Evolutionary conservation across 805 yeast species (phyloP), one percentile per base, ranked within the genome.

Genomic region (Cyberlindnera americana): DNA sequence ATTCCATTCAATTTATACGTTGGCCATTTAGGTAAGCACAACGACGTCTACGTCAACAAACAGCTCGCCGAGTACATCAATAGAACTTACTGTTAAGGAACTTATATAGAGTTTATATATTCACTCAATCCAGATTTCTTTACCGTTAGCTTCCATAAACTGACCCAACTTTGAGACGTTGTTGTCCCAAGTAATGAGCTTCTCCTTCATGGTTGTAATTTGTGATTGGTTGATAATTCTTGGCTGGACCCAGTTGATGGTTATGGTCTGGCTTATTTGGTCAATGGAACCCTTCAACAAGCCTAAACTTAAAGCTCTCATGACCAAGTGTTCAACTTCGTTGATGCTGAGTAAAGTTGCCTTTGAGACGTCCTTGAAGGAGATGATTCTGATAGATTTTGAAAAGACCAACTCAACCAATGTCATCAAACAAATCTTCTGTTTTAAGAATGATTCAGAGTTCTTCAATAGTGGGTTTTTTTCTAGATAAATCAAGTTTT

Each of bases 191-290:
- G 70, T 72, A 19, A 70, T 70, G 57, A 93, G 73, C 53, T 85
- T 83, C 37, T 72, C 70, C 49, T 79, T 78, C 84, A 93, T 87
- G 31, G 72, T 72, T 41, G 71, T 75, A 43, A 91, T 83, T 69
- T 93, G 99, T 31, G 76, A 77, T 47, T 70, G 71, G 56, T 87
- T 87, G 73, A 93, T 82, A 40, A 89, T 86, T 56, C 98, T 75
- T 43, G 99, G 98, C 70, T 93, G 98, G 46, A 91, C 82, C 99
- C 99, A 93, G 19, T 84, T 79, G 34, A 93, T 80, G 24, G 83
- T 79, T 41, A 93, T 84, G 12, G 82, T 67, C 60, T 82, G 77
- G 35, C 77, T 76, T 30, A 89, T 86, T 66, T 93, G 95, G 60
- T 93, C 95, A 52, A 93, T 91, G 37, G 77, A 72, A n/a, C 99